phyloP scores from a whole-genome alignment of 164 flowering plant species.

The grape (Vitis vinifera) region DNA sequence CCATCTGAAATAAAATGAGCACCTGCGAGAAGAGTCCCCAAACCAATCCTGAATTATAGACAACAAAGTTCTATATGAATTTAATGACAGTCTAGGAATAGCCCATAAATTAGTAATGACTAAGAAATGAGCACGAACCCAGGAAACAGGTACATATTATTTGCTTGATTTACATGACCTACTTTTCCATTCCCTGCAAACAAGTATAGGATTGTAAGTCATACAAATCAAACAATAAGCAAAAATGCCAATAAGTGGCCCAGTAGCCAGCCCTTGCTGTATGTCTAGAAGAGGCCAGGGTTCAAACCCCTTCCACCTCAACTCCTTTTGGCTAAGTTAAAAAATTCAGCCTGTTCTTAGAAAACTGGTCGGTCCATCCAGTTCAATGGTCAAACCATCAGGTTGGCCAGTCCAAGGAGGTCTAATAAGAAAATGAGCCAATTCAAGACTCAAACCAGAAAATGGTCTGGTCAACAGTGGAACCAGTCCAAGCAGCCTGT shows the following conservation, averaged over 20 bases:
- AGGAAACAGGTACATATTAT: conserved; percentile 98
- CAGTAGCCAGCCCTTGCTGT: too few relatives aligned
- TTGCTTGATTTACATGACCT: conserved; percentile 97
- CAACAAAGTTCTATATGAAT: conserved; percentile 1
- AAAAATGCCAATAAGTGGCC: too few relatives aligned
- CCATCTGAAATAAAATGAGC: conserved; percentile 85
- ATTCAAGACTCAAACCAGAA: not conserved
- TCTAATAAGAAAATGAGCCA: not conserved
- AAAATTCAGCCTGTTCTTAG: too few relatives aligned
- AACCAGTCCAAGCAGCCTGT: too few relatives aligned
- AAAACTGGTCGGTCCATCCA: too few relatives aligned
- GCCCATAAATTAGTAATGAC: not conserved
- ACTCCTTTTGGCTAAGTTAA: too few relatives aligned
- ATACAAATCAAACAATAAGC: not conserved
- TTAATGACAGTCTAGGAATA: not conserved
- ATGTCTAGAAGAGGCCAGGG: too few relatives aligned
- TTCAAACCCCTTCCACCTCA: too few relatives aligned
- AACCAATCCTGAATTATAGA: conserved; percentile 71
- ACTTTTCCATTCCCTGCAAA: conserved; percentile 73
- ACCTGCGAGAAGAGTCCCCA: conserved; percentile 89
- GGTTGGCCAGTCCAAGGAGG: too few relatives aligned
- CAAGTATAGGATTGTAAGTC: not conserved
- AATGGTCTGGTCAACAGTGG: not conserved
- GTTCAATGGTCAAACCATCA: too few relatives aligned
- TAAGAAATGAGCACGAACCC: conserved; percentile 54